These are phyloP conservation scores for Saussurea involucrata DNA, from an alignment of 129 eudicot genomes.

Conservation along the genomic window DNA sequence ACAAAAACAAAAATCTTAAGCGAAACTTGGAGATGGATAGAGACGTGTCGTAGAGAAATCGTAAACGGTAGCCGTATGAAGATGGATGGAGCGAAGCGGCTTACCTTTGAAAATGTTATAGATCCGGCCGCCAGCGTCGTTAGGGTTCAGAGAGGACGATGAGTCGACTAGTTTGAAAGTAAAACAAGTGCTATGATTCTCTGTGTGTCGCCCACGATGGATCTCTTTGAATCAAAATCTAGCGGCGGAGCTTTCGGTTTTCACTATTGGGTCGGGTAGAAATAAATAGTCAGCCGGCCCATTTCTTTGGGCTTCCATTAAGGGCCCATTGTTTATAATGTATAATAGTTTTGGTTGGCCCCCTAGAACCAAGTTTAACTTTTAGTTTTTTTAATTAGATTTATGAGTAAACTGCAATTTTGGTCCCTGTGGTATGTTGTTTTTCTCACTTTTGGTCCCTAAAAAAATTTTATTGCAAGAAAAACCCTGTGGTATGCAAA, in stretches of 20 bases:
- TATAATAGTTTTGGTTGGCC: too few relatives aligned
- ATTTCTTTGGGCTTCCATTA: background rate
- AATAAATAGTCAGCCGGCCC: background rate
- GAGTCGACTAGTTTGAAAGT: background rate
- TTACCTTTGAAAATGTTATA: constrained; percentile 8
- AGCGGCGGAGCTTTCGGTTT: constrained; percentile 9
- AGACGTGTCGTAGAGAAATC: background rate
- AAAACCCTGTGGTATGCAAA: too few relatives aligned
- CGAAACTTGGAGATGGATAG: background rate
- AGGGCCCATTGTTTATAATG: background rate
- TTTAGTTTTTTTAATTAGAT: too few relatives aligned
- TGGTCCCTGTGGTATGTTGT: too few relatives aligned
- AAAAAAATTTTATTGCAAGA: too few relatives aligned
- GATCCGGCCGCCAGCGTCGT: constrained; percentile 29
- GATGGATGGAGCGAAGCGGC: background rate
- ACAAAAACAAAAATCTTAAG: background rate
- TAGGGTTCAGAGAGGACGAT: constrained; percentile 32
- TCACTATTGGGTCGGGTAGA: background rate
- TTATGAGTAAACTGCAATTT: too few relatives aligned
- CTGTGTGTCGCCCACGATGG: constrained; percentile 19
- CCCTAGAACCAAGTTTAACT: too few relatives aligned
- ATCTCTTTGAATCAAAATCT: constrained; percentile 13
- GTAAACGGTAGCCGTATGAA: background rate
- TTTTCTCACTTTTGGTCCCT: too few relatives aligned
- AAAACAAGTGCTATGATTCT: background rate